Base-by-base conservation (phyloP, 768 basidiomycete genomes). In the Mycena chlorophos region DNA sequence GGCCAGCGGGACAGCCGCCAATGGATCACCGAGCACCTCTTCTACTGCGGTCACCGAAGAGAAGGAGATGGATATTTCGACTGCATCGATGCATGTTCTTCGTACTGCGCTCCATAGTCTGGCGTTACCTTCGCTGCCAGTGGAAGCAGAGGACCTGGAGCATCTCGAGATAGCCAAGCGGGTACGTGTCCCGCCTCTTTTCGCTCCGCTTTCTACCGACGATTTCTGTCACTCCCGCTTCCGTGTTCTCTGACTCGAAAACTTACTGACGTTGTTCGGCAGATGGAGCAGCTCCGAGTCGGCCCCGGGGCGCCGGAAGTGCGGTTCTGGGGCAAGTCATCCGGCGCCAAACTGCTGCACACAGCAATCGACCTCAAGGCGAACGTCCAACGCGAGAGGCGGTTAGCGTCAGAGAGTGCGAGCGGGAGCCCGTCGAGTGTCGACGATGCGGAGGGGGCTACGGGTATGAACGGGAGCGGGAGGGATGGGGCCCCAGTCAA, bases 281-380 rank as follows among this genome's bases (percentile, higher is more conserved):
- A 43, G 40, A 10, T 43, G 12, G 40, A 43, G 22, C 8, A 43
- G 20, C 40, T 43, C 40, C 14, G 22, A 8, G 22, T 43, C 8
- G 40, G 22, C 22, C 8, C 10, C 22, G 20, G 20, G 8, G 20
- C 40, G n/a, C 25, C 29, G 16, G 30, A 22, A 19, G 23, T 46
- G 26, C 69, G 78, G 13, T 84, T 83, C 61, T 82, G 82, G 56
- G 82, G 83, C 0, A 83, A 83, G 58, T 80, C 79, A 10, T 83
- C 82, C 59, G 78, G 80, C 12, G 76, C 78, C 0, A 78, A 81
- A 75, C 73, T 84, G 16, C 69, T 84, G 26, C 75, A 75, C 39
- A 74, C 75, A 5, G 86, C 85, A 2, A 74, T 85, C 14, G 81
- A 84, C 57, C 69, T 86, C 6, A 87, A 86, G 66, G 75, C 78